Conservation (phyloP, 2,329 filamentous ascomycete species). For the Ophiostoma himal-ulmi region DNA sequence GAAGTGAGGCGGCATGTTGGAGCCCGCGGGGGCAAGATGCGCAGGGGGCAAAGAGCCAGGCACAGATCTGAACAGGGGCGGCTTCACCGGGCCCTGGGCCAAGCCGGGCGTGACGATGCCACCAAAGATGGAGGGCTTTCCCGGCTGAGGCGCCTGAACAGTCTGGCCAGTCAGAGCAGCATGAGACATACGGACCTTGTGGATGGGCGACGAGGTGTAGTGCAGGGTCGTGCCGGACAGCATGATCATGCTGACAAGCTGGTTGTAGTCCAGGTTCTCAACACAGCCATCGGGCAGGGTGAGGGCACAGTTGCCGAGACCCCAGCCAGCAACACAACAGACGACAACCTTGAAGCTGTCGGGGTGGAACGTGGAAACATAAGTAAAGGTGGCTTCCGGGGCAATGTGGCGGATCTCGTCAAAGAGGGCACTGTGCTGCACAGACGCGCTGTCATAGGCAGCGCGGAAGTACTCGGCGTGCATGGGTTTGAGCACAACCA, state of each 20-base stretch:
- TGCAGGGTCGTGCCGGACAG: constrained; percentile 21
- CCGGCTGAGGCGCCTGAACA: too few relatives aligned
- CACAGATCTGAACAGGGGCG: neutral
- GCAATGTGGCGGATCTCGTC: constrained; percentile 21
- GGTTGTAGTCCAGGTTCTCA: constrained; percentile 15
- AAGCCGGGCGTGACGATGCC: neutral
- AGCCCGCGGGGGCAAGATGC: neutral
- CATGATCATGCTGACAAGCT: constrained; percentile 21
- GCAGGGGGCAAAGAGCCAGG: neutral
- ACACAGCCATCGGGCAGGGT: constrained; percentile 7
- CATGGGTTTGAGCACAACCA: constrained; percentile 3
- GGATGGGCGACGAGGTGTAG: constrained; percentile 7
- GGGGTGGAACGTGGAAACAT: constrained; percentile 1
- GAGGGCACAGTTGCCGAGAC: constrained; percentile 19
- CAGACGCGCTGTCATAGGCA: neutral
- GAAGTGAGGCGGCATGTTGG: neutral
- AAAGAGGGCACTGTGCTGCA: constrained; percentile 16
- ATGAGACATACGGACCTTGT: neutral
- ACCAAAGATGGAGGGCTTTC: neutral
- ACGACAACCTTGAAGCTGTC: constrained; percentile 20
- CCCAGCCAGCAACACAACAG: constrained; percentile 23
- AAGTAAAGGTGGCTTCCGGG: constrained; percentile 21
- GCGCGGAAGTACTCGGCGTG: constrained; percentile 23
- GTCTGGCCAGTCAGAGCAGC: neutral
- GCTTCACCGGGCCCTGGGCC: neutral